A percentile compares a stretch with the other conserved stretches of the same genome.
Conservation (phyloP, 2,329 filamentous ascomycete species). For the Fusarium buxicola region DNA sequence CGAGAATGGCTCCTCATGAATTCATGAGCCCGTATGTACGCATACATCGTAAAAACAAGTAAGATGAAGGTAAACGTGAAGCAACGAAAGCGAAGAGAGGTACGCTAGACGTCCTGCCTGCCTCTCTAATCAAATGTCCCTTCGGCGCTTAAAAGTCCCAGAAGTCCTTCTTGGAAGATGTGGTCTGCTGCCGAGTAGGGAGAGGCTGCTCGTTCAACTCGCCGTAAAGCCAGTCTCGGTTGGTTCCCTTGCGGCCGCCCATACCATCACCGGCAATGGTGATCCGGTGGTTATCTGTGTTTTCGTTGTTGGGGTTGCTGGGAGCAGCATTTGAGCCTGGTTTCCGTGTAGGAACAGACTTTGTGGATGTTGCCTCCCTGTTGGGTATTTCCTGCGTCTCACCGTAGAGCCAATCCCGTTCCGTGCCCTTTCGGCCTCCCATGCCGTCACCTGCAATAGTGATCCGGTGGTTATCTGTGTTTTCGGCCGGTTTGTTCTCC, state of each 20-base stretch:
- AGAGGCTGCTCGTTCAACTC: constrained; percentile 57
- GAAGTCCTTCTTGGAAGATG: constrained; percentile 55
- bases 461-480: constrained; percentile 54
- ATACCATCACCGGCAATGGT: constrained; percentile 71
- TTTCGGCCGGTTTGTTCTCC: constrained; percentile 62
- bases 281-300: constrained; percentile 45
- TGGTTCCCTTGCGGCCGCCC: constrained; percentile 68
- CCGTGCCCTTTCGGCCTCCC: constrained; percentile 68
- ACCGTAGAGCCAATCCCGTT: constrained; percentile 67
- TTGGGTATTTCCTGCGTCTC: constrained; percentile 51
- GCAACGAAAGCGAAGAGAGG: constrained; percentile 1
- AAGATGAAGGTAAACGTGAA: background rate
- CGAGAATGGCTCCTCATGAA: constrained; percentile 19
- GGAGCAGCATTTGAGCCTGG: constrained; percentile 32
- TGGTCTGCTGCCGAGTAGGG: constrained; percentile 52
- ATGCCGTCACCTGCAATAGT: constrained; percentile 73
- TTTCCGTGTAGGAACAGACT: constrained; percentile 51
- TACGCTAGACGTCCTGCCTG: constrained; percentile 1
- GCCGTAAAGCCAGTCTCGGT: constrained; percentile 67
- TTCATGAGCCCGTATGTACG: constrained; percentile 18
- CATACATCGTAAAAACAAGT: constrained; percentile 10
- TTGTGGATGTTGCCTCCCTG: constrained; percentile 31
- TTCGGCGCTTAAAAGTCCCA: constrained; percentile 59
- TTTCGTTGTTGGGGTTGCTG: constrained; percentile 22
- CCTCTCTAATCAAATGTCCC: constrained; percentile 15